Conservation (phyloP, 78 protist genomes). For the Dictyostelium capitatum region DNA sequence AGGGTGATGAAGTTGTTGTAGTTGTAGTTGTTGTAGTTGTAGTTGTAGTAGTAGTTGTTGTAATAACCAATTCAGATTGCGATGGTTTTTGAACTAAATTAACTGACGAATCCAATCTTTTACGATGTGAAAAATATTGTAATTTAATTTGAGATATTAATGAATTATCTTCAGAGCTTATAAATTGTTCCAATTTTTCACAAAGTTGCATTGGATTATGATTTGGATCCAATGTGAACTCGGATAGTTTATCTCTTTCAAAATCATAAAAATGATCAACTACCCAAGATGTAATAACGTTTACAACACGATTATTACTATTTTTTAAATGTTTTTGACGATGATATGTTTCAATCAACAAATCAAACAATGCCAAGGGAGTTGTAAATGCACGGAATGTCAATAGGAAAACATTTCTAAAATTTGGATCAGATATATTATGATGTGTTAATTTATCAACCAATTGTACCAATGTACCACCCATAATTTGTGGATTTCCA, state of each 20-base stretch:
- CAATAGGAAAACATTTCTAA: slow-evolving; percentile 65
- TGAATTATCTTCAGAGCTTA: background rate
- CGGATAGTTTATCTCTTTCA: slow-evolving; percentile 36
- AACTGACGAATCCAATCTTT: background rate
- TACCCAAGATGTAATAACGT: slow-evolving; percentile 62
- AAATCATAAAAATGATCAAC: slow-evolving; percentile 73
- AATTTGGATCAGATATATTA: slow-evolving; percentile 77
- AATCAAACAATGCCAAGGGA: slow-evolving; percentile 32
- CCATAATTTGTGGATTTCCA: slow-evolving; percentile 86
- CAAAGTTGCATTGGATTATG: slow-evolving; percentile 55
- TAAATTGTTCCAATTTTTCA: slow-evolving; percentile 36
- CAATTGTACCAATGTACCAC: slow-evolving; percentile 69
- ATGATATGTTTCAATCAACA: slow-evolving; percentile 26
- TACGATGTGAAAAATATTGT: slow-evolving; percentile 43
- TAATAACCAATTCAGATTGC: background rate
- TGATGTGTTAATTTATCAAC: slow-evolving; percentile 84
- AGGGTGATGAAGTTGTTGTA: background rate
- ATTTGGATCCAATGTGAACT: background rate
- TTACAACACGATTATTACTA: slow-evolving; percentile 16
- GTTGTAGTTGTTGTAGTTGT: background rate
- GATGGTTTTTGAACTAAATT: background rate
- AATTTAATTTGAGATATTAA: slow-evolving; percentile 21
- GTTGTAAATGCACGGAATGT: slow-evolving; percentile 70
- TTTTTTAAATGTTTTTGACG: slow-evolving; percentile 19
- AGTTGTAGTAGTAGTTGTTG: background rate